Evolutionary conservation across 139 green algal species (phyloP).

Genomic region (Tetratostichococcus sp.): DNA sequence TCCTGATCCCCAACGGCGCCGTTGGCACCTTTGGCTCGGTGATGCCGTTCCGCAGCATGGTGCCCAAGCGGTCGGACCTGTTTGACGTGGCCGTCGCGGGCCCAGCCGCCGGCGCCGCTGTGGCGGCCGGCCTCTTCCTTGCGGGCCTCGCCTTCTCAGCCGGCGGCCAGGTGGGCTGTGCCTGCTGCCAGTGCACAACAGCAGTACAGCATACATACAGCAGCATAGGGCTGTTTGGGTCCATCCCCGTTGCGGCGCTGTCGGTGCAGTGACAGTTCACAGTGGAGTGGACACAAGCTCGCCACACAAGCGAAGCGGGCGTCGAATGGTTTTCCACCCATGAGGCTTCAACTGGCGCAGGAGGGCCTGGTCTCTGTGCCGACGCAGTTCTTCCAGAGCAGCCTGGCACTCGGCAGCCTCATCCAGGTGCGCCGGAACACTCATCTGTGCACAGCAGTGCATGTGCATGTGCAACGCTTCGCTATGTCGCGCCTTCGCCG

Average conservation of each 20-base stretch:
- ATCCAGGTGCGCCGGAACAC: not conserved
- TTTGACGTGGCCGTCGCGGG: conserved; percentile 82
- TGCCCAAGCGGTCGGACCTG: conserved; percentile 50
- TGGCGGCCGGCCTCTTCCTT: conserved; percentile 53
- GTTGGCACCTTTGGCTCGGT: conserved; percentile 87
- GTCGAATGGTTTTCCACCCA: too few species aligned
- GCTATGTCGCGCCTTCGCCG: too few species aligned
- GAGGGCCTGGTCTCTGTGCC: conserved; percentile 78
- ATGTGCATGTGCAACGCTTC: too few species aligned
- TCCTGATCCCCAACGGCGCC: conserved; percentile 85
- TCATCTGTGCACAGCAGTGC: too few species aligned
- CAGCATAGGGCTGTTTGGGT: too few species aligned
- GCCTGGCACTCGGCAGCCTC: conserved; percentile 61
- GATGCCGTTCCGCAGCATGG: conserved; percentile 75
- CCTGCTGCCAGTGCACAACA: not conserved
- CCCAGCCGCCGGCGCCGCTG: conserved; percentile 46
- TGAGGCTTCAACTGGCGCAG: too few species aligned
- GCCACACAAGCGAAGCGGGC: too few species aligned
- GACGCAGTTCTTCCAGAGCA: conserved; percentile 73
- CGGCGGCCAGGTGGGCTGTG: conserved; percentile 21
- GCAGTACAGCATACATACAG: too few species aligned
- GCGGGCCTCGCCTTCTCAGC: conserved; percentile 34
- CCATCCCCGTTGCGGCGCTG: too few species aligned
- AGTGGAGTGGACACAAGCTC: too few species aligned
- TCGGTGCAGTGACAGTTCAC: too few species aligned